Base-by-base conservation (phyloP, 192 early-diverging fungal genomes). In the Entrophospora sp. region DNA sequence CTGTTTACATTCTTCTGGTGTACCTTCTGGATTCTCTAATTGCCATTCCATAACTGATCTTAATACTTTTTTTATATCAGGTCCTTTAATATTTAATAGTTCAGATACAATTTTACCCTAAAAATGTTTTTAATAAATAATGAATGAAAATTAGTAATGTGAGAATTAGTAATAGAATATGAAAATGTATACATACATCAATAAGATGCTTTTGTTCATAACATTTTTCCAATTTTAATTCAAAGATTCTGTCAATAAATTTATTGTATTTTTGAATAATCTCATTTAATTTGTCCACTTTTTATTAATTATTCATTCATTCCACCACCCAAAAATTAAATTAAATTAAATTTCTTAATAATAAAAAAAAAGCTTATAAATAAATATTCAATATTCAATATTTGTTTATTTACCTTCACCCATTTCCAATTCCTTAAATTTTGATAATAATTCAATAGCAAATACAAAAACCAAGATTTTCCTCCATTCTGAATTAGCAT, bases 11-110 rank as follows among this genome's bases (percentile, higher is more conserved):
- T 89, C 78, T 14, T 83, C 83, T 20, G 70, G 72, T 1, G 85
- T 81, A 3, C 80, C 85, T 0, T 72, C 34, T 0, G 89, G 87
- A 67, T 93, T 59, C 18, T 72, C 78, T 30, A 98, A 70, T 76
- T 98, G 94, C 89, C 89, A 96, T 42, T 76, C 75, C 82, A 94
- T 91, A 30, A 96, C 71, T 1, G 56, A 55, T 4, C 79, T 73
- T n/a, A 95, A 75, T 37, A 89, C 75, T 13, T 65, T 63, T 56
- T 79, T 83, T 10, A 95, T 73, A 9, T 53, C 63, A 8, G 87
- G 88, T 7, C 96, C 93, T 5, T 76, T 81, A 43, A 94, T 83
- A 5, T 77, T 77, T 42, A 94, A 69, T 16, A 90, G 30, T 24
- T 64, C 58, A 3, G 81, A 72, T 0, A 88, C 75, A 25, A 81